phyloP scores from a whole-genome alignment of 2,329 filamentous ascomycete species.

The Ilyonectria destructans region DNA sequence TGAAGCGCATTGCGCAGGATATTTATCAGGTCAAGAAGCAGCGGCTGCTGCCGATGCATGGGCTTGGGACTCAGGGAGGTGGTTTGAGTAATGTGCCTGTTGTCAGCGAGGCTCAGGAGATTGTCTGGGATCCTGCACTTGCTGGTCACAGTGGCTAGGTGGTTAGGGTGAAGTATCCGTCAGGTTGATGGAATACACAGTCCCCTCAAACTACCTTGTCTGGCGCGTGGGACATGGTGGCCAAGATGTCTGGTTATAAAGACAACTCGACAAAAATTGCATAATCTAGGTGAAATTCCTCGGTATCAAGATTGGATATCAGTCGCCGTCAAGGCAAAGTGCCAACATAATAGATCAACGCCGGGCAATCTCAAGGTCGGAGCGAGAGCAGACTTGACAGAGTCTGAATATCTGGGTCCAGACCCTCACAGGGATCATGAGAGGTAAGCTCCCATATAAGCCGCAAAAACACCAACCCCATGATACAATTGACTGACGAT shows the following conservation, averaged over 20 bases:
- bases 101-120: background rate
- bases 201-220: background rate
- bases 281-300: background rate
- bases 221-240: background rate
- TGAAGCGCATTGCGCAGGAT: constrained; percentile 83
- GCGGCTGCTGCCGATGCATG: constrained; percentile 38
- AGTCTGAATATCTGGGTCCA: background rate
- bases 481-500: background rate
- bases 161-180: background rate
- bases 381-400: background rate
- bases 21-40: constrained; percentile 75
- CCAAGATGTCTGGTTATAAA: background rate
- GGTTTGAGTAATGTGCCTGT: no score
- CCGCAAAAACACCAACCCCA: background rate
- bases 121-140: background rate
- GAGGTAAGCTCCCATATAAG: background rate
- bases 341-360: background rate
- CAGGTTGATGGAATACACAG: background rate
- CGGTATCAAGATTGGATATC: background rate
- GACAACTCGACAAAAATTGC: background rate
- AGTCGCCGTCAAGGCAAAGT: background rate
- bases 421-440: background rate
- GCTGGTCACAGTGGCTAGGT: background rate
- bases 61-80: background rate
- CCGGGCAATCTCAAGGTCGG: background rate